phyloP scores from a whole-genome alignment of 768 basidiomycete species.

The Phanerodontia chrysosporium region DNA sequence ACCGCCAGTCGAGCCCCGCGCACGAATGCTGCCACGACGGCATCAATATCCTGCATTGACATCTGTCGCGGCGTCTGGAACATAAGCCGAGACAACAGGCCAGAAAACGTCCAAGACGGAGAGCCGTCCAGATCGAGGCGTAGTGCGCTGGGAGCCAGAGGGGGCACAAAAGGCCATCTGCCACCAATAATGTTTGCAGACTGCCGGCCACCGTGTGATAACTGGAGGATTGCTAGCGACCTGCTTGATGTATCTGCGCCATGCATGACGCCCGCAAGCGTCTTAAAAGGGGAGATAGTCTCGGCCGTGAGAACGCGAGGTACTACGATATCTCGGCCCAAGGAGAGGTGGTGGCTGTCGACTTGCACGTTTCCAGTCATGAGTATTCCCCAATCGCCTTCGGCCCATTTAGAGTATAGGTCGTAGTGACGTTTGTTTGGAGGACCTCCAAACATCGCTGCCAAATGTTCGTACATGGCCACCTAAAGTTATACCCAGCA shows the following conservation, averaged over 20 bases:
- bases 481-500: conserved; percentile 44
- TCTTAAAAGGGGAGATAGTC: conserved; percentile 45
- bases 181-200: conserved; percentile 71
- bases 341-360: conserved; percentile 51
- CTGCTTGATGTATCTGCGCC: conserved; percentile 17
- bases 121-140: conserved; percentile 36
- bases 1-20: conserved; percentile 61
- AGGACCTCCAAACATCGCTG: conserved; percentile 57
- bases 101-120: conserved; percentile 10
- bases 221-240: conserved; percentile 70
- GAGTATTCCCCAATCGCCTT: conserved; percentile 81
- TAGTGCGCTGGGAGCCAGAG: conserved; percentile 70
- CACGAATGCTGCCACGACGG: conserved; percentile 59
- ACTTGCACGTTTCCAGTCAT: conserved; percentile 86
- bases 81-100: conserved; percentile 34
- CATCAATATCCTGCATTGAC: conserved; percentile 54
- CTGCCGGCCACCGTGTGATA: conserved; percentile 83
- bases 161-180: conserved; percentile 51
- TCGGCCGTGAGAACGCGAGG: conserved; percentile 41
- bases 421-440: conserved; percentile 61
- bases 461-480: conserved; percentile 87
- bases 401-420: conserved; percentile 74
- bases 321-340: conserved; percentile 70
- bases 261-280: conserved; percentile 50
- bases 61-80: conserved; percentile 66